A percentile compares a stretch with the other conserved stretches of the same genome.
phyloP scores from a whole-genome alignment of 192 early-diverging fungal genomes.

The Pilaira anomala region DNA sequence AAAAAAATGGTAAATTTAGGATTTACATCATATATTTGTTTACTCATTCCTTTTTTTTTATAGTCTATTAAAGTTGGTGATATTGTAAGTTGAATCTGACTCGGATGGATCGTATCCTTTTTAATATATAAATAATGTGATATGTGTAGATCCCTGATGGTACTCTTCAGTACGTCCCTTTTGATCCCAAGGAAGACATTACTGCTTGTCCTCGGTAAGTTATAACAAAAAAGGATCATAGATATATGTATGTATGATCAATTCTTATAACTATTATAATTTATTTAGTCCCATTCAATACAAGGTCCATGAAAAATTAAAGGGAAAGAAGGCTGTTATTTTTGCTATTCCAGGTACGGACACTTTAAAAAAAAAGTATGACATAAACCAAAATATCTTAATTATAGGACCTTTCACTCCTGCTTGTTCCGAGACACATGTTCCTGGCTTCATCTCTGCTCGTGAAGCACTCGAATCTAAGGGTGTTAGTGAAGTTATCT shows the following conservation, averaged over 20 bases:
- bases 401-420: slow-evolving; percentile 53
- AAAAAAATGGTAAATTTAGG: slow-evolving; percentile 1
- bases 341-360: slow-evolving; percentile 54
- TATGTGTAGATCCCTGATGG: slow-evolving; percentile 32
- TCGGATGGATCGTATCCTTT: no score
- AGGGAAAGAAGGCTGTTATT: slow-evolving; percentile 62
- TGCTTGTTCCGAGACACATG: slow-evolving; percentile 61
- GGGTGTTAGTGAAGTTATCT: slow-evolving; percentile 68
- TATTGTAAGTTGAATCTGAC: slow-evolving; percentile 34
- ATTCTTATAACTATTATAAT: background rate
- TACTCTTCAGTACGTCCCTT: slow-evolving; percentile 30
- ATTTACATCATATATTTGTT: background rate
- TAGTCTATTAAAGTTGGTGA: slow-evolving; percentile 33
- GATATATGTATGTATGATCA: background rate
- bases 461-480: slow-evolving; percentile 58
- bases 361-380: background rate
- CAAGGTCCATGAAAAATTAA: slow-evolving; percentile 47
- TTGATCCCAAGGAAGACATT: slow-evolving; percentile 34
- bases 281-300: slow-evolving; percentile 26
- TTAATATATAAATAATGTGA: no score
- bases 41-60: background rate
- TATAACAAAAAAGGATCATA: background rate
- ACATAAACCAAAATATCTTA: background rate
- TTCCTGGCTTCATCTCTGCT: slow-evolving; percentile 63
- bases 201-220: slow-evolving; percentile 36